Base-by-base conservation (phyloP, 23 red algal genomes). In the Cyanidium caldarium region DNA sequence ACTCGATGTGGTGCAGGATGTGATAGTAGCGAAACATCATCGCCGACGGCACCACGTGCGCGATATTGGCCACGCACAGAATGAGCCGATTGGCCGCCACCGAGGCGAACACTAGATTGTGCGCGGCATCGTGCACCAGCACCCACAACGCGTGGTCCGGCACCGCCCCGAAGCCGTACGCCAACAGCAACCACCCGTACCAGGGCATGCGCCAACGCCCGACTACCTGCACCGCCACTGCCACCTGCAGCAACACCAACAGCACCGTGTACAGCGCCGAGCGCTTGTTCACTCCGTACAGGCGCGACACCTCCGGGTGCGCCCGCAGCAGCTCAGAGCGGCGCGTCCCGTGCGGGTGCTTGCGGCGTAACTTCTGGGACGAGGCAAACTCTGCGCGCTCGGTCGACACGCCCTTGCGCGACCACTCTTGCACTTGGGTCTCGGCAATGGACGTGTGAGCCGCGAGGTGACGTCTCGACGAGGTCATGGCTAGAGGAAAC, bases 11-110 rank as follows among this genome's bases (percentile, higher is more conserved):
- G 71, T 98, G 92, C 66, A 89, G 78, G 65, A 98, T 98, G 35
- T 98, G 92, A 46, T 98, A 98, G 58, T 89, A 98, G 30, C 92
- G 82, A 42, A 98, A 98, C 79, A 88, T 86, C 80, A 98, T 98
- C 1, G 73, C 79, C 30, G 80, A 85, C 2, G 92, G 92, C 40
- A 98, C 77, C 1, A 98, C 80, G 65, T 98, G 92, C 3, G 80
- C 67, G 37, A 84, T 77, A 43, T 98, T 98, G 2, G 79, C 80
- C 29, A 85, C 58, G 28, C 81, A 65, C 23, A 98, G 65, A 17
- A 87, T 69, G 31, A 86, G 2, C n/a, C 92, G 80, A 61, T 98
- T 98, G 34, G 34, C 46, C 28, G 43, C 25, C 15, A 86, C 70
- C 2, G 69, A 79, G 30, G 37, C 39, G 40, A 87, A 98, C 31